A percentile compares a stretch with the other conserved stretches of the same genome.
Evolutionary conservation across 805 yeast genomes (phyloP).

Genomic region (Priceomyces medius): DNA sequence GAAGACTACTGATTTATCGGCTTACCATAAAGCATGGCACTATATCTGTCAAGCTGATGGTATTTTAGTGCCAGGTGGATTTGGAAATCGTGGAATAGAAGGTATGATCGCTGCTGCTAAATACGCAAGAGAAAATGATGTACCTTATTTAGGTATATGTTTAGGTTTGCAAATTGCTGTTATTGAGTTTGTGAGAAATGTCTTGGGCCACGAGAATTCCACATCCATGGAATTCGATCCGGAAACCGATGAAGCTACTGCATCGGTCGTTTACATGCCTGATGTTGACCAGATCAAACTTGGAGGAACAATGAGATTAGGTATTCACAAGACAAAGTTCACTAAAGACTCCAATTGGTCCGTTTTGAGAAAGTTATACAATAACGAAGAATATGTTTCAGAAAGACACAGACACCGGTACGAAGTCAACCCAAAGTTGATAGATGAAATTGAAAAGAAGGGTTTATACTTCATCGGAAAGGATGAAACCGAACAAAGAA

Average conservation of each 20-base stretch:
- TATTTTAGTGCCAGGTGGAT: conserved; percentile 97
- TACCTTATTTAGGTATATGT: conserved; percentile 96
- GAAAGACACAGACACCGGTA: conserved; percentile 99
- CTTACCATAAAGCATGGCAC: conserved; percentile 95
- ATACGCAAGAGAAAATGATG: conserved; percentile 95
- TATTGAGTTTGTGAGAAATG: conserved; percentile 85
- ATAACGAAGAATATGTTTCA: conserved; percentile 60
- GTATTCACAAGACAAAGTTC: conserved; percentile 87
- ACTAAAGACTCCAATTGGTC: conserved; percentile 64
- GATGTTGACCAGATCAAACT: conserved; percentile 92
- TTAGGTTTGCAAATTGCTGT: conserved; percentile 97
- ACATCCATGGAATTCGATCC: conserved; percentile 82
- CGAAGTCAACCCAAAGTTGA: conserved; percentile 88
- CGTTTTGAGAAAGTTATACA: conserved; percentile 74
- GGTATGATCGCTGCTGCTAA: conserved; percentile 97
- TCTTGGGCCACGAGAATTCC: conserved; percentile 64
- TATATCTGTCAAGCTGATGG: conserved; percentile 92
- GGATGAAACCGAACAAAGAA: conserved; percentile 86
- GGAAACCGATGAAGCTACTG: conserved; percentile 56
- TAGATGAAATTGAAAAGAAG: conserved; percentile 63
- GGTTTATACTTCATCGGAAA: conserved; percentile 92
- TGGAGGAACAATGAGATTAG: conserved; percentile 99
- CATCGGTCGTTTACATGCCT: conserved; percentile 95
- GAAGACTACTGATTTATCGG: conserved; percentile 61
- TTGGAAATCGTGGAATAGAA: conserved; percentile 95